A percentile compares a stretch with the other conserved stretches of the same genome.
These are phyloP conservation scores for Paracoccidioides lutzii DNA, from an alignment of 2,329 filamentous ascomycete genomes.

Conservation along the genomic window DNA sequence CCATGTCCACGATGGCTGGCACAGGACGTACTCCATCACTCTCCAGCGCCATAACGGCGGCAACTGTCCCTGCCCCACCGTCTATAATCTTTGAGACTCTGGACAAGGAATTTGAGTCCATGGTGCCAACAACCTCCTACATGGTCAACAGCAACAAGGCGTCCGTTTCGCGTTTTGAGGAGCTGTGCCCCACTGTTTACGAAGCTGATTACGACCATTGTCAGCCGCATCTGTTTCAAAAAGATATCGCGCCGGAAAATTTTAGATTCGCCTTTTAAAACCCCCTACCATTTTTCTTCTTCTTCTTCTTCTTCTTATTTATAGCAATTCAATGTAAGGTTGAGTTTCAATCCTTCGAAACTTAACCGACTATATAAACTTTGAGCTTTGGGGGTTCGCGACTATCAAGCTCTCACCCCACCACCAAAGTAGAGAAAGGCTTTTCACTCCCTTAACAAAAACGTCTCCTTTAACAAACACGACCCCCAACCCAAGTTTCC, in stretches of 20 bases:
- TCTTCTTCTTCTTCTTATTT: too few relatives aligned
- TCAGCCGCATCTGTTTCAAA: not conserved
- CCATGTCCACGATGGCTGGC: slow-evolving; percentile 14
- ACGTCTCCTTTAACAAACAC: too few relatives aligned
- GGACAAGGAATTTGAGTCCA: slow-evolving; percentile 14
- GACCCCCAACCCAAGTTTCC: too few relatives aligned
- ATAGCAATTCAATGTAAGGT: too few relatives aligned
- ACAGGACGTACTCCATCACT: slow-evolving; percentile 17
- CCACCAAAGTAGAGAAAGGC: too few relatives aligned
- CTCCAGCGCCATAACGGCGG: slow-evolving; percentile 17
- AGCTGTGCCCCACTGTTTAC: slow-evolving; percentile 16
- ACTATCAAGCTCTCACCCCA: too few relatives aligned
- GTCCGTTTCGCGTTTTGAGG: slow-evolving; percentile 6
- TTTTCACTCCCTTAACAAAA: too few relatives aligned
- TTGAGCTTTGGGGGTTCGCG: too few relatives aligned
- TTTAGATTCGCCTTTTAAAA: slow-evolving; percentile 22
- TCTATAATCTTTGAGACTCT: slow-evolving; percentile 5
- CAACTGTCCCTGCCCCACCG: slow-evolving; percentile 10
- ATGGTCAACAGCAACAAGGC: slow-evolving; percentile 5
- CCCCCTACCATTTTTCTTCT: not conserved
- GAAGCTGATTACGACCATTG: slow-evolving; percentile 14
- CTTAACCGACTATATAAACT: too few relatives aligned
- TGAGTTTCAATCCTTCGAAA: too few relatives aligned
- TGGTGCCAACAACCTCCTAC: not conserved
- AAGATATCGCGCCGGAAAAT: not conserved